These are phyloP conservation scores for Plasmodium inui DNA, from an alignment of 169 alveolate genomes.

Conservation along the genomic window DNA sequence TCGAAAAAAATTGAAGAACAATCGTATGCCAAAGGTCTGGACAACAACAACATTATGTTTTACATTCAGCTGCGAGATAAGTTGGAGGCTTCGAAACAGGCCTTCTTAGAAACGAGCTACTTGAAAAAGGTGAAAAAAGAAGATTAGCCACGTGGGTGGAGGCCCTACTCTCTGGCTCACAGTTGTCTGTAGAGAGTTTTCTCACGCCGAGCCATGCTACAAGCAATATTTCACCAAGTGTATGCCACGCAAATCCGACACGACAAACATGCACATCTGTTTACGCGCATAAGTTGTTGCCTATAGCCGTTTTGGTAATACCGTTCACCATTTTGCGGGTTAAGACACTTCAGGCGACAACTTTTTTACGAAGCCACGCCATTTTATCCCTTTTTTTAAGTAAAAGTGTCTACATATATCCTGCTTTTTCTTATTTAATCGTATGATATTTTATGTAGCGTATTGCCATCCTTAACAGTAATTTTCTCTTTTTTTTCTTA, in stretches of 20 bases:
- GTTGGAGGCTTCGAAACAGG: constrained; percentile 89
- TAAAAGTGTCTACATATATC: neutral
- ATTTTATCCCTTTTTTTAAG: neutral
- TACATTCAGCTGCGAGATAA: constrained; percentile 87
- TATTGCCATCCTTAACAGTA: too few species aligned
- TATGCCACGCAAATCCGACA: neutral
- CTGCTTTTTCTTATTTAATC: neutral
- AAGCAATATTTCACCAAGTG: neutral
- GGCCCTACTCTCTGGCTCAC: neutral
- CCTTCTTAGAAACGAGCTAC: constrained; percentile 79
- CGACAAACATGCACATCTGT: neutral
- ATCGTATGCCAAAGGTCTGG: constrained; percentile 82
- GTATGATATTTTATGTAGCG: neutral
- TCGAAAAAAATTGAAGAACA: constrained; percentile 85
- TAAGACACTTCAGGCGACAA: neutral
- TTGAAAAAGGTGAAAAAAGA: constrained; percentile 15
- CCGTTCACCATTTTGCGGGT: neutral
- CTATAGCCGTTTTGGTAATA: too few species aligned
- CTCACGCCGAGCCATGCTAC: neutral
- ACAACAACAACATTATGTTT: constrained; percentile 76
- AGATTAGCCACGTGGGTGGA: neutral
- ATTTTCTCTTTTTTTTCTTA: too few species aligned
- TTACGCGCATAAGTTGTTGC: neutral
- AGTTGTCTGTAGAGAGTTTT: neutral
- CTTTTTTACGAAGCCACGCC: neutral